Conservation (phyloP, 306 rosid species). For the Delonix regia region DNA sequence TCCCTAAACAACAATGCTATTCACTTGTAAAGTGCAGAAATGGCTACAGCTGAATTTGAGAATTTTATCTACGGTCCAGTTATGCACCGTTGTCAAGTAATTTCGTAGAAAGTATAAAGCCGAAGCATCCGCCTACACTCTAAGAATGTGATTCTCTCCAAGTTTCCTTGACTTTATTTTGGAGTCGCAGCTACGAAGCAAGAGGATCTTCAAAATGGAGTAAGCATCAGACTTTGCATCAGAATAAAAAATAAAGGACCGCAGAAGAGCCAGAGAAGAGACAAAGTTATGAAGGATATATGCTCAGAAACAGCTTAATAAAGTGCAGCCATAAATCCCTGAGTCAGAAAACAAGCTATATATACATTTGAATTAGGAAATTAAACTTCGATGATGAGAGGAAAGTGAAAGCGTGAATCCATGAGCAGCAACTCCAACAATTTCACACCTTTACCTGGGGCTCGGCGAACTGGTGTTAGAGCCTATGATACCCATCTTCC, state of each 20-base stretch:
- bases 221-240: slow-evolving; percentile 45
- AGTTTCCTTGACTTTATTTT: neutral
- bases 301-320: neutral
- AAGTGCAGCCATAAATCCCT: neutral
- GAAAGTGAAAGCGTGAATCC: slow-evolving; percentile 31
- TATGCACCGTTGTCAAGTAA: neutral
- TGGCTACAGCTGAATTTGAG: neutral
- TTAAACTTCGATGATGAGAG: slow-evolving; percentile 16
- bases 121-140: neutral
- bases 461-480: slow-evolving; percentile 37
- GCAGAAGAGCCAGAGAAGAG: neutral
- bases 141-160: slow-evolving; percentile 45
- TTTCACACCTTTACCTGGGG: slow-evolving; percentile 35
- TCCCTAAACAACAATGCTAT: neutral
- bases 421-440: slow-evolving; percentile 55
- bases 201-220: slow-evolving; percentile 42
- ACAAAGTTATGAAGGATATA: neutral
- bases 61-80: neutral
- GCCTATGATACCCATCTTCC: slow-evolving; percentile 40
- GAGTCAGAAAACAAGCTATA: slow-evolving; percentile 7
- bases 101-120: neutral
- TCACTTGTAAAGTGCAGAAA: neutral
- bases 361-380: slow-evolving; percentile 5
- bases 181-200: neutral
- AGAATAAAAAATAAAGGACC: slow-evolving; percentile 21